Evolutionary conservation across 306 rosid species (phyloP), one percentile per base, ranked within the genome.

Genomic region (Castanea sativa): DNA sequence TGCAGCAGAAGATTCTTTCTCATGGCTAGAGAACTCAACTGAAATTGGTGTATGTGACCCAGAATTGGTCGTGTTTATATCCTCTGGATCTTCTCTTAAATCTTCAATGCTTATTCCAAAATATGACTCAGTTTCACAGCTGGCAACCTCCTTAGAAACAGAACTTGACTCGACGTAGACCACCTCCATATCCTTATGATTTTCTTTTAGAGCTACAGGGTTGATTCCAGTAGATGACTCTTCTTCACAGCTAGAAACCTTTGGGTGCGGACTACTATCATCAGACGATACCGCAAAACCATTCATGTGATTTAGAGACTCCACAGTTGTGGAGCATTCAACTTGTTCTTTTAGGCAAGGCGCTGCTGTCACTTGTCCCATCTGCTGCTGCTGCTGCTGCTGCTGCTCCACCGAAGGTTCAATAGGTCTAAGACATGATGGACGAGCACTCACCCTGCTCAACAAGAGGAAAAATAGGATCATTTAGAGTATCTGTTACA

Each of bases 401-500:
- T 78, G 82, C 20, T 74, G 84, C 60, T 69, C 74, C 83, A 65
- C 88, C 68, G 83, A 80, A 80, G 88, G 72, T 80, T 94, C 89
- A 2, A 23, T 64, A 68, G 86, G 80, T 80, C 79, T 89, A 76
- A 90, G 92, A 67, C 91, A 80, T 32, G 93, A 85, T 38, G 88
- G 81, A 55, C 94, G 90, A 12, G 97, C 88, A 71, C 53, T 82
- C 29, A 82, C 86, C 90, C 99, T 96, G 90, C 60, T 60, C 84
- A 82, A 27, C 25, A 55, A 78, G 69, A 87, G 55, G 74, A 29
- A 75, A 49, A 61, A 65, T 25, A 59, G 9, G 38, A 83, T n/a
- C 64, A 71, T 21, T 83, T 55, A 21, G 10, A 67, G 61, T 49
- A 32, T 79, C 75, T 68, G 21, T 69, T 21, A 75, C 63, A 79